These are phyloP conservation scores for Ceratobasidium sp. DNA, from an alignment of 1,284 basidiomycete species.

Conservation along the genomic window DNA sequence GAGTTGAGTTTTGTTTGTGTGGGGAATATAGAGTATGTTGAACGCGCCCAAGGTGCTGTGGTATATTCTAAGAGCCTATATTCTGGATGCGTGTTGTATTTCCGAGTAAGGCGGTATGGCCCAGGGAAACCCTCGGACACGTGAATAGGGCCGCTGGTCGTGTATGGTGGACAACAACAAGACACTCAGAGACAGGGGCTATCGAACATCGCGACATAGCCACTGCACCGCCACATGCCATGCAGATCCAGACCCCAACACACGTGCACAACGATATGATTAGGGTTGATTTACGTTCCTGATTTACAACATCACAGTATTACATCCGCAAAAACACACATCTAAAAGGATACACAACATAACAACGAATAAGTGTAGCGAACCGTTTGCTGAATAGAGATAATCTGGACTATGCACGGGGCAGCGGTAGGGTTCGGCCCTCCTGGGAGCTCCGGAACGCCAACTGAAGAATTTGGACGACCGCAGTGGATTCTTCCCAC, in stretches of 20 bases:
- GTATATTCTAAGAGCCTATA: not conserved
- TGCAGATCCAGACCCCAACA: constrained; percentile 13
- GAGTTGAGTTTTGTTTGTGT: not conserved
- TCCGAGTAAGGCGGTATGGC: no score
- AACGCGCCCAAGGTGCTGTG: not conserved
- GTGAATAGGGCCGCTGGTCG: not conserved
- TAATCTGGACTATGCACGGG: not conserved
- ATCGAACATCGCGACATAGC: constrained; percentile 13
- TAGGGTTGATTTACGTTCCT: constrained; percentile 19
- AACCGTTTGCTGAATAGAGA: no score
- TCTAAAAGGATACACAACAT: constrained; percentile 5
- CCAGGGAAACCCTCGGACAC: no score
- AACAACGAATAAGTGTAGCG: constrained; percentile 9
- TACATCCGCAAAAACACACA: not conserved
- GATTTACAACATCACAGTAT: not conserved
- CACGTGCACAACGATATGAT: constrained; percentile 21
- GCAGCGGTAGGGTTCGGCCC: constrained; percentile 13
- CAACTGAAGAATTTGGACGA: constrained; percentile 32
- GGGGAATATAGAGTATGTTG: not conserved
- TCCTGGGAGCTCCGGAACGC: constrained; percentile 33
- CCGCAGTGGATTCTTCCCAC: constrained; percentile 34
- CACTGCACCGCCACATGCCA: constrained; percentile 28
- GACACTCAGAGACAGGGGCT: constrained; percentile 31
- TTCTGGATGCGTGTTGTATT: no score
- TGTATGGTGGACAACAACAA: constrained; percentile 6